These are phyloP conservation scores for Anthracocystis panici-leucophaei DNA, from an alignment of 1,284 basidiomycete species.

Conservation along the genomic window DNA sequence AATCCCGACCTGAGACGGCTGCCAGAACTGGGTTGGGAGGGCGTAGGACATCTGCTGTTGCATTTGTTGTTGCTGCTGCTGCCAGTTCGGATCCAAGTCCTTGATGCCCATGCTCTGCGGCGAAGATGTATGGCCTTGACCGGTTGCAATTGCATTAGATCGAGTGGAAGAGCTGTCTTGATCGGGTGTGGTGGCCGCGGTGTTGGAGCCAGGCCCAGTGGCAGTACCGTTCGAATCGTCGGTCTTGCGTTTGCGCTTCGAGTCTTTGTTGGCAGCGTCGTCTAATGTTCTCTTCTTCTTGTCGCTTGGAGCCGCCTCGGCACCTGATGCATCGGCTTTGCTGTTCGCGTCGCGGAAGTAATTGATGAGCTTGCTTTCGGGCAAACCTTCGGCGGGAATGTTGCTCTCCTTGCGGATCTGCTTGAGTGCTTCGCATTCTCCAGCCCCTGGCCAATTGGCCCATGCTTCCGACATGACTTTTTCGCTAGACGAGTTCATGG, in stretches of 20 bases:
- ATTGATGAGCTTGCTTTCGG: constrained; percentile 51
- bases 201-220: neutral
- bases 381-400: constrained; percentile 61
- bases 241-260: constrained; percentile 39
- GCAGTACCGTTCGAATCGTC: constrained; percentile 3
- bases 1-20: constrained; percentile 7
- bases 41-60: constrained; percentile 11
- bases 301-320: constrained; percentile 5
- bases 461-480: constrained; percentile 61
- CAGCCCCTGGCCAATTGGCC: constrained; percentile 62
- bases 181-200: constrained; percentile 14
- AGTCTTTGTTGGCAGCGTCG: constrained; percentile 15
- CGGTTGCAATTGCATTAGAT: neutral
- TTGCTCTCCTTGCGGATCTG: constrained; percentile 59
- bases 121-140: constrained; percentile 1
- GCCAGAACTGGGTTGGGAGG: constrained; percentile 30
- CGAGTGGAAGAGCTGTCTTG: constrained; percentile 19
- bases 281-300: constrained; percentile 38
- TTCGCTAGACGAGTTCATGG: constrained; percentile 53
- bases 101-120: constrained; percentile 4
- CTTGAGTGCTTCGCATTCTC: constrained; percentile 55
- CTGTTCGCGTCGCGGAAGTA: constrained; percentile 25
- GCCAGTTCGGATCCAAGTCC: constrained; percentile 11
- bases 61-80: constrained; percentile 18
- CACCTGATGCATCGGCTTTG: neutral